Conservation (phyloP, 768 basidiomycete species). For the Gyrodon lividus region DNA sequence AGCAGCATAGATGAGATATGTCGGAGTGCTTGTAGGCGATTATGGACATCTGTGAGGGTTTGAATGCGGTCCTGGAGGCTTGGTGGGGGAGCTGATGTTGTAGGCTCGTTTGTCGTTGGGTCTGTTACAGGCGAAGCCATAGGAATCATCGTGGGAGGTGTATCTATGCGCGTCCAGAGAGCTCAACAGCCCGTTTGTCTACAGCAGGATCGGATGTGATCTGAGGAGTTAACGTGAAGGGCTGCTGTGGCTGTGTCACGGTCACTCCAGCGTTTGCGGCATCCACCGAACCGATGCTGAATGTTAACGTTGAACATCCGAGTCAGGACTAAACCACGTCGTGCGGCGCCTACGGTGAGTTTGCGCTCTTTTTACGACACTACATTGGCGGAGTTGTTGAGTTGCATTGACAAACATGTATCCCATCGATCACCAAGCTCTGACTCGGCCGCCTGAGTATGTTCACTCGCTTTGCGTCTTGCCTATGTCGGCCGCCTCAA, state of each 20-base stretch:
- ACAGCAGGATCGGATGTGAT: no score
- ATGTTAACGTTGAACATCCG: no score
- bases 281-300: no score
- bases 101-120: neutral
- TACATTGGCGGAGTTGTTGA: no score
- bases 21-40: constrained; percentile 43
- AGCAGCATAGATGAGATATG: constrained; percentile 47
- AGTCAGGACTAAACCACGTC: no score
- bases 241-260: neutral
- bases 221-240: no score
- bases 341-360: no score
- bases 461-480: neutral
- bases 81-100: constrained; percentile 6
- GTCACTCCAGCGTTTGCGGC: no score
- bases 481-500: neutral
- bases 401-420: no score
- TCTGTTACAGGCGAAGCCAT: constrained; percentile 1
- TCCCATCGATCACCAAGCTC: no score
- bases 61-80: constrained; percentile 46
- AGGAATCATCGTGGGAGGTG: neutral
- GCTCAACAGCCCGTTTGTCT: no score
- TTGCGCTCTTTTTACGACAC: no score
- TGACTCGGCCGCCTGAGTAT: neutral
- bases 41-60: constrained; percentile 45
- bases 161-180: neutral